Base-by-base conservation (phyloP, 176 grass and related monocot genomes). In the Guadua angustifolia region DNA sequence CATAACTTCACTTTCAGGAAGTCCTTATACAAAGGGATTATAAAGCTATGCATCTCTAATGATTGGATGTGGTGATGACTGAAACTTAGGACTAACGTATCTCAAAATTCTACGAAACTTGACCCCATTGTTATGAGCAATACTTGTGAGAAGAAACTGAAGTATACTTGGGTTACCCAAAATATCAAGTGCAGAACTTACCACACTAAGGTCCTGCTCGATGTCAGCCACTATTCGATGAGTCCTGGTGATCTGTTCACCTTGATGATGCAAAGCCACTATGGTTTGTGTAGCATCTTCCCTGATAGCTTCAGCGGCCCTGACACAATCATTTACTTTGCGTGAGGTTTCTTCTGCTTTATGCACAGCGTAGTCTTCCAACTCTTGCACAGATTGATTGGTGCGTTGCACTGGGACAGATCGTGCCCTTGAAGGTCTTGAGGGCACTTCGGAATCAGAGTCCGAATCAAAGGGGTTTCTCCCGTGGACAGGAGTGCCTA, bases 141-240 rank as follows among this genome's bases (percentile, higher is more conserved):
- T 74, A 52, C 7, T 51, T 15, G 17, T 45, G 69, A 33, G 14
- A 56, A 66, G 19, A 51, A 78, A 21, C 11, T 63, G 38, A 45
- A 85, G 40, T 73, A 60, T 43, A 75, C 4, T 10, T 59, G 16
- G 32, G 62, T n/a, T 75, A 79, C 32, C 24, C 68, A 66, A 64
- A 25, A 56, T 70, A 58, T 7, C 22, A 81, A 13, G 10, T 35
- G 25, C 55, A 73, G 45, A 88, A 73, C 73, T 79, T 92, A 99
- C 97, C 89, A 92, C 76, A 68, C 88, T 94, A 85, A 99, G 97
- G 79, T 99, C 97, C 9, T 87, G 84, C 80, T 96, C 97, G 18
- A 99, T 96, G 66, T 91, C 74, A 77, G 87, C 81, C 25, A 89
- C 97, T 46, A 79, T 64, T 83, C 81, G 83, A 88, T 99, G 97